A percentile compares a stretch with the other conserved stretches of the same genome.
Evolutionary conservation across 441 rosid species (phyloP).

Genomic region (Corymbia calophylla): DNA sequence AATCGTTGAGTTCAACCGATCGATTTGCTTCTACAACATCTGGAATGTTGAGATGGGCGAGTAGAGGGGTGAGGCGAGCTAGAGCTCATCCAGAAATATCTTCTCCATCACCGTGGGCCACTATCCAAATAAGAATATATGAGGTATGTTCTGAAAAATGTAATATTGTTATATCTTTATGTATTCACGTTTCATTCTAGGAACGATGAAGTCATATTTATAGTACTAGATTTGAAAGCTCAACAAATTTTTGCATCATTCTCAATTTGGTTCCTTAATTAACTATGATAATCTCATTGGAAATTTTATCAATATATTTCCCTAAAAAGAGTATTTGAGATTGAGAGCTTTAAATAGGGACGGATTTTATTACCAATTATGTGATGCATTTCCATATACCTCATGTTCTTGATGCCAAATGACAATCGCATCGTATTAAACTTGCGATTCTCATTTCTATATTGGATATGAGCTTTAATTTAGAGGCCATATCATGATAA

Average conservation of each 20-base stretch:
- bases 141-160: background rate
- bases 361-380: background rate
- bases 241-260: background rate
- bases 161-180: background rate
- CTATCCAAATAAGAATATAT: background rate
- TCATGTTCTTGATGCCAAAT: background rate
- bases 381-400: background rate
- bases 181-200: background rate
- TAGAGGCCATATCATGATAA: background rate
- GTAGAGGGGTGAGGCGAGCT: background rate
- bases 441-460: background rate
- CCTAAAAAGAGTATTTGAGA: background rate
- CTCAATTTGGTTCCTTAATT: background rate
- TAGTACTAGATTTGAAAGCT: background rate
- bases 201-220: background rate
- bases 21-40: background rate
- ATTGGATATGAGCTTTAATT: background rate
- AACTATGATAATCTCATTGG: background rate
- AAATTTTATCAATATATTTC: background rate
- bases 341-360: background rate
- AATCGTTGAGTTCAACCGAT: background rate
- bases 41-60: background rate
- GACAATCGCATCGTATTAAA: background rate
- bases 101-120: background rate
- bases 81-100: background rate